A percentile compares a stretch with the other conserved stretches of the same genome.
These are phyloP conservation scores for Cornus controversa DNA, from an alignment of 148 eudicot genomes.

Conservation along the genomic window DNA sequence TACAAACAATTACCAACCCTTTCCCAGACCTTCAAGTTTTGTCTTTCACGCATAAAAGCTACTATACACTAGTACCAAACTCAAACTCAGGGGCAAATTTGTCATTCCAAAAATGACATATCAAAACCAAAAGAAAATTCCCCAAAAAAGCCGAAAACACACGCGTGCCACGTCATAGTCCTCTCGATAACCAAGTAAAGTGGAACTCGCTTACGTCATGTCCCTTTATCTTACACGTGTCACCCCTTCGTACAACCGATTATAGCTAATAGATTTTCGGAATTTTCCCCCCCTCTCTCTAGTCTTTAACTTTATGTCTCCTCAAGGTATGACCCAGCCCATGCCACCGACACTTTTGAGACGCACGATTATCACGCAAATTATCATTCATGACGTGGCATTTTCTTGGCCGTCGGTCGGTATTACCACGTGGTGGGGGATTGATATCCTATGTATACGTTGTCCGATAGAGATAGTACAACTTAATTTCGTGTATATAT, in stretches of 20 bases:
- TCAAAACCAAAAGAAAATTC: too few species aligned
- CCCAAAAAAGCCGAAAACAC: neutral
- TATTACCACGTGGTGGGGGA: neutral
- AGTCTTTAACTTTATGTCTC: neutral
- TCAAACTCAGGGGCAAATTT: too few species aligned
- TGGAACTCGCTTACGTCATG: neutral
- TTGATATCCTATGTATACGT: neutral
- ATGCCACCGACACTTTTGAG: constrained; percentile 25
- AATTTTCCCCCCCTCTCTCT: neutral
- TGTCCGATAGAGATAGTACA: constrained; percentile 4
- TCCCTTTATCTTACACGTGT: neutral
- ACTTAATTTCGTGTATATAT: neutral
- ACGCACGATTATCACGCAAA: constrained; percentile 6
- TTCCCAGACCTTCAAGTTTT: too few species aligned
- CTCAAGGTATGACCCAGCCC: neutral
- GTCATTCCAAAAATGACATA: too few species aligned
- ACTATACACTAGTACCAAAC: too few species aligned
- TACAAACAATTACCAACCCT: too few species aligned
- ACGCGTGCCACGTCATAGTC: too few species aligned
- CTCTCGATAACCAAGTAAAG: neutral
- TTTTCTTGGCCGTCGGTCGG: neutral
- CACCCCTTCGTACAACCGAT: neutral
- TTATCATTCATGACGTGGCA: neutral
- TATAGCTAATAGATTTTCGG: neutral
- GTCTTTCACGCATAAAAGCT: too few species aligned